Evolutionary conservation across 202 grass and related monocot species (phyloP).

Genomic region (Eragrostis tef): DNA sequence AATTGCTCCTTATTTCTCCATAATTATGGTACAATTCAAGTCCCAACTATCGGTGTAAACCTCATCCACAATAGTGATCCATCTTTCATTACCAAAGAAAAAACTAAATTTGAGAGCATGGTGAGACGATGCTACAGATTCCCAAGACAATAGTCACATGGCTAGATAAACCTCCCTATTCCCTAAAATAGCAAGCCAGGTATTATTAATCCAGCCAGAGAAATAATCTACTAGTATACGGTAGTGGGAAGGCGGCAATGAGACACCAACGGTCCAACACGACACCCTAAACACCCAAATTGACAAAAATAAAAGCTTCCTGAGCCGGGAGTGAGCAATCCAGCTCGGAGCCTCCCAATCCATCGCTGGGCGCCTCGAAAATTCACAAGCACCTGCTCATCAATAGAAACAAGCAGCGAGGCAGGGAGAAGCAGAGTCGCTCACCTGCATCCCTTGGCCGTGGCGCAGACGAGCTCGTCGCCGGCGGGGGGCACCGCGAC

Average conservation of each 20-base stretch:
- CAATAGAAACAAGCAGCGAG: neutral
- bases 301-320: neutral
- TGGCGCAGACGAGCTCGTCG: slow-evolving; percentile 85
- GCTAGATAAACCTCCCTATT: neutral
- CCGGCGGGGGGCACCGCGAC: slow-evolving; percentile 86
- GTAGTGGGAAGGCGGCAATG: neutral
- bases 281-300: neutral
- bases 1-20: neutral
- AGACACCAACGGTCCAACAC: neutral
- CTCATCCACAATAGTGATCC: neutral
- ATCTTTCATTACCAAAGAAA: neutral
- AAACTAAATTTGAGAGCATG: neutral
- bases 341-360: slow-evolving; percentile 2
- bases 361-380: neutral
- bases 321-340: neutral
- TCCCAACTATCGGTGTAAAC: neutral
- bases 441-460: slow-evolving; percentile 84
- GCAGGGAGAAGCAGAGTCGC: slow-evolving; percentile 21
- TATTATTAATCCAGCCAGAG: neutral
- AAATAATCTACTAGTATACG: neutral
- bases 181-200: neutral
- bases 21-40: neutral
- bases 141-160: neutral
- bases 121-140: neutral
- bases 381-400: neutral